These are phyloP conservation scores for Orychophragmus violaceus DNA, from an alignment of 345 rosid genomes.

Conservation along the genomic window DNA sequence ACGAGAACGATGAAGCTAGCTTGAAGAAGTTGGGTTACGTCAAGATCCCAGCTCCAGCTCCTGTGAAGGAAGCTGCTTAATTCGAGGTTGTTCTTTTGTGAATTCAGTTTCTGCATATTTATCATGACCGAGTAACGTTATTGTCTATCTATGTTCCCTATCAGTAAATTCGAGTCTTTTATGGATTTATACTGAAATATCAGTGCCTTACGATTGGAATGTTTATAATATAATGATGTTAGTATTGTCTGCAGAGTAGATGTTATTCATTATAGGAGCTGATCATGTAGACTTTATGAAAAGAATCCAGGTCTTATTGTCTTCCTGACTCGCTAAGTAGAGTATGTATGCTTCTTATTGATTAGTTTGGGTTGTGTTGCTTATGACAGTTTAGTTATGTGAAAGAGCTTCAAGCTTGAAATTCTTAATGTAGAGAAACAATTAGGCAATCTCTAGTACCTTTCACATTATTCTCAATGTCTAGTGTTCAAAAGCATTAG, in stretches of 20 bases:
- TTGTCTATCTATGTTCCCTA: background rate
- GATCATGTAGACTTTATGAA: too few species aligned
- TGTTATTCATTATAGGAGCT: background rate
- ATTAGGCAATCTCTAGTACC: background rate
- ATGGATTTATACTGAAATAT: conserved; percentile 20
- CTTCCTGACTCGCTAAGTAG: background rate
- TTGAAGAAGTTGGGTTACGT: conserved; percentile 78
- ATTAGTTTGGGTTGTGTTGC: background rate
- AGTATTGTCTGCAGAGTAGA: background rate
- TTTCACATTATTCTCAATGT: too few species aligned
- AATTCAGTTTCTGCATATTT: conserved; percentile 13
- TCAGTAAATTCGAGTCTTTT: background rate
- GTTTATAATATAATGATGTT: background rate
- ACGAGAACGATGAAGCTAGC: conserved; percentile 36
- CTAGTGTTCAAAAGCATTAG: too few species aligned
- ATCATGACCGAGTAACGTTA: background rate
- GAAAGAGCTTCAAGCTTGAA: background rate
- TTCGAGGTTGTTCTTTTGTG: conserved; percentile 22
- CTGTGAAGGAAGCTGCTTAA: conserved; percentile 34
- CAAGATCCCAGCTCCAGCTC: conserved; percentile 39
- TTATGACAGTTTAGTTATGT: background rate
- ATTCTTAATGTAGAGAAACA: background rate
- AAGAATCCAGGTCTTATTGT: background rate
- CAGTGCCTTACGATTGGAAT: background rate
- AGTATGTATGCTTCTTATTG: background rate